Conservation (phyloP, 1,139 yeast genomes). For the Debaryomyces singareniensis region DNA sequence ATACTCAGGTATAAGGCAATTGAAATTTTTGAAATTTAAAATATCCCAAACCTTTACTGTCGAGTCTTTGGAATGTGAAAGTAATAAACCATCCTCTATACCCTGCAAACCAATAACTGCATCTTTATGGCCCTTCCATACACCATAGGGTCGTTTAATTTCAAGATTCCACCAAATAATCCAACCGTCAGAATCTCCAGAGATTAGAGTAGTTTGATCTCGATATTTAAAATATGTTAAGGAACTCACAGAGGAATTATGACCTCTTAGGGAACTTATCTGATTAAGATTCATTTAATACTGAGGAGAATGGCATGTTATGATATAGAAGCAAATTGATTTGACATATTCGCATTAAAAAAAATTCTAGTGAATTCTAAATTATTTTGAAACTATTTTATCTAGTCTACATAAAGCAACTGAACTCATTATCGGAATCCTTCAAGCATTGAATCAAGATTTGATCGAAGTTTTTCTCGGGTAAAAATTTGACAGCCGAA, state of each 20-base stretch:
- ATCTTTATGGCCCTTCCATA: conserved; percentile 47
- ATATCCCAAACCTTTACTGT: conserved; percentile 43
- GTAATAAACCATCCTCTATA: conserved; percentile 23
- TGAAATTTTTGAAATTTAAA: conserved; percentile 4
- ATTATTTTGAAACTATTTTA: too few relatives aligned
- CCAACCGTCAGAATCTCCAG: conserved; percentile 44
- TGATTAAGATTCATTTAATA: background rate
- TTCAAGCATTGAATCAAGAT: conserved; percentile 23
- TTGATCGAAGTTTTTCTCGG: conserved; percentile 20
- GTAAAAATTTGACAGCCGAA: conserved; percentile 11
- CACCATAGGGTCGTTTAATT: conserved; percentile 34
- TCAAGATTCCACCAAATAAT: conserved; percentile 47
- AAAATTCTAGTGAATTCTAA: too few relatives aligned
- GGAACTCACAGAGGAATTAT: background rate
- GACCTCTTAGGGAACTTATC: conserved; percentile 1
- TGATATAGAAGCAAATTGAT: background rate
- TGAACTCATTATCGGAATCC: conserved; percentile 30
- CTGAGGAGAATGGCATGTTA: too few relatives aligned
- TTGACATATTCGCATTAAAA: too few relatives aligned
- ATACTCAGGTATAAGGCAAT: conserved; percentile 3
- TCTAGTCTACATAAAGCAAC: conserved; percentile 11
- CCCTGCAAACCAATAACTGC: conserved; percentile 38
- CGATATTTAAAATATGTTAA: background rate
- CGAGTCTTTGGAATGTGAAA: conserved; percentile 55
- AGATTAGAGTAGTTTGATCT: conserved; percentile 11